Evolutionary conservation across 192 early-diverging fungal genomes (phyloP).

Genomic region (Thamnidium elegans): DNA sequence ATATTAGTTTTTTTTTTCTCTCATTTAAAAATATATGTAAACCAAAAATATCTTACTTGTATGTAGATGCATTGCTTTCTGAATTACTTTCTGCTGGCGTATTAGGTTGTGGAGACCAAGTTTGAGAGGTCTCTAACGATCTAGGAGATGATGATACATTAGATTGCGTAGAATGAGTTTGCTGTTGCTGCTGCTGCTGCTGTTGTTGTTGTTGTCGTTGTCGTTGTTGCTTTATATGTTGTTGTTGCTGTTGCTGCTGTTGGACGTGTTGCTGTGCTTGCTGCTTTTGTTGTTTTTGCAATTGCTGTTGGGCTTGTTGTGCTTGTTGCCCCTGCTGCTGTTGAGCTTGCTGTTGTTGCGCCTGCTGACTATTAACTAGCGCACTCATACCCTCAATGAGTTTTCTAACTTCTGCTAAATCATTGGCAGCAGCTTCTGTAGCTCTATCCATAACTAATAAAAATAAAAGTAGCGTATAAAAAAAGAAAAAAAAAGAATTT

Average conservation of each 20-base stretch:
- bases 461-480: too few species aligned
- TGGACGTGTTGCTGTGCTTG: neutral
- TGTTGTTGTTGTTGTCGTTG: neutral
- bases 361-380: conserved; percentile 26
- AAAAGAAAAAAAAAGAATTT: too few species aligned
- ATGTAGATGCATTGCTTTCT: neutral
- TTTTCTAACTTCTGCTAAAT: conserved; percentile 39
- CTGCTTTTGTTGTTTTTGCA: conserved; percentile 9
- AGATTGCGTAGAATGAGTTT: neutral
- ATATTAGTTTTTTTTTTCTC: neutral
- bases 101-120: conserved; percentile 4
- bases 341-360: conserved; percentile 19
- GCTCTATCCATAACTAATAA: conserved; percentile 15
- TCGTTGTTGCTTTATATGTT: conserved; percentile 19
- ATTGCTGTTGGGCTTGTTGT: conserved; percentile 1
- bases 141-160: neutral
- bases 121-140: neutral
- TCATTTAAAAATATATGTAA: neutral
- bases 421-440: conserved; percentile 28
- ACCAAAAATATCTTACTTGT: neutral
- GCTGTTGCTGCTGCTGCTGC: neutral
- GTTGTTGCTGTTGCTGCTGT: conserved; percentile 9
- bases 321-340: conserved; percentile 13
- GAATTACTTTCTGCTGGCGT: neutral
- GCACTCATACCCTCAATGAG: conserved; percentile 39